These are phyloP conservation scores for Leishmania martiniquensis DNA, from an alignment of 208 protist genomes.

Conservation along the genomic window DNA sequence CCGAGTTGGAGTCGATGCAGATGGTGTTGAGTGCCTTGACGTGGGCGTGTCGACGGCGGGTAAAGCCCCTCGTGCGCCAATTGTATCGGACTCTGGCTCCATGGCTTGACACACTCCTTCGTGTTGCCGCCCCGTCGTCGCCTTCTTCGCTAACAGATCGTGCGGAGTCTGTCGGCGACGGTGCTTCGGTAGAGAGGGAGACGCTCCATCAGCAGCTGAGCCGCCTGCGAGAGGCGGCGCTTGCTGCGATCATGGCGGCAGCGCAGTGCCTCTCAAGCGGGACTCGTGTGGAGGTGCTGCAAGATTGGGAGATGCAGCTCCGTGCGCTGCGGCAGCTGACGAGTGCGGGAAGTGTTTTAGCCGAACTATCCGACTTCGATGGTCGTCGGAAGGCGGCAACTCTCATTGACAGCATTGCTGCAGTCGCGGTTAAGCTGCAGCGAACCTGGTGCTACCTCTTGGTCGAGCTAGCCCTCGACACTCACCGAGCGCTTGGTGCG, in stretches of 20 bases:
- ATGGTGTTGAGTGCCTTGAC: conserved; percentile 55
- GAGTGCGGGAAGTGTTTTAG: background rate
- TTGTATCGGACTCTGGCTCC: conserved; percentile 25
- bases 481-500: conserved; percentile 2
- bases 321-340: conserved; percentile 22
- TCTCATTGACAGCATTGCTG: conserved; percentile 47
- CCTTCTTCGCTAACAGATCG: background rate
- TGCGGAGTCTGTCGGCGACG: background rate
- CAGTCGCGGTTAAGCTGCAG: conserved; percentile 68
- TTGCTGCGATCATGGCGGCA: conserved; percentile 33
- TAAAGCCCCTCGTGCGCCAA: conserved; percentile 40
- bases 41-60: conserved; percentile 58
- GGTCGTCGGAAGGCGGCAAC: background rate
- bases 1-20: conserved; percentile 23
- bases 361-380: background rate
- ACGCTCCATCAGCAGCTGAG: background rate
- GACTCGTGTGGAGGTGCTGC: conserved; percentile 47
- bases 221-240: conserved; percentile 19
- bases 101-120: conserved; percentile 20
- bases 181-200: background rate
- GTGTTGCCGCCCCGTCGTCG: background rate
- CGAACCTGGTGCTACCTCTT: conserved; percentile 60
- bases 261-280: conserved; percentile 72
- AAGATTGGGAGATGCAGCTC: conserved; percentile 49
- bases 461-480: conserved; percentile 37